Evolutionary conservation across 306 rosid genomes (phyloP).

Genomic region (Oemleria cerasiformis): DNA sequence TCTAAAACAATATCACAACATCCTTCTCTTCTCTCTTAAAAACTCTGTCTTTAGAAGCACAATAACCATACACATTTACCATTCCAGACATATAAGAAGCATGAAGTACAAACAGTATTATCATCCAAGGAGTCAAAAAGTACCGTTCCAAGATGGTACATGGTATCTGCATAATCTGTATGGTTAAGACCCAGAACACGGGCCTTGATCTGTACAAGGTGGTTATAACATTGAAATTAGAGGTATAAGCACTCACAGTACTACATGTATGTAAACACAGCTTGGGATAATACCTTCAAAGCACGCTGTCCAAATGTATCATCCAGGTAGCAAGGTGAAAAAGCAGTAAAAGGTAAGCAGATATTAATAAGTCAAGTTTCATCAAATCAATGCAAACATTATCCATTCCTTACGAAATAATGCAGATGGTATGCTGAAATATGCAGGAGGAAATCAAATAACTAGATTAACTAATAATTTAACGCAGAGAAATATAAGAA

Average conservation of each 20-base stretch:
- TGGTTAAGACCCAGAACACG: constrained; percentile 76
- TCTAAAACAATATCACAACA: background rate
- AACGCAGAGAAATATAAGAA: background rate
- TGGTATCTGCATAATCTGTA: constrained; percentile 74
- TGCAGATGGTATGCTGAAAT: background rate
- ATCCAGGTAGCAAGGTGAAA: constrained; percentile 22
- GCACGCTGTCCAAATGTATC: constrained; percentile 59
- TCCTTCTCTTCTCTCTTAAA: background rate
- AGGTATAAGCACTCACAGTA: constrained; percentile 2
- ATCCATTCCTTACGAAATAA: background rate
- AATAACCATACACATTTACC: background rate
- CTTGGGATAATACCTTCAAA: constrained; percentile 58
- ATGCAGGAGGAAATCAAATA: constrained; percentile 4
- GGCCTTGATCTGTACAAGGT: constrained; percentile 60
- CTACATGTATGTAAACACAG: constrained; percentile 18
- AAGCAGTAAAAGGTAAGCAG: constrained; percentile 22
- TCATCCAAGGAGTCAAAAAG: constrained; percentile 20
- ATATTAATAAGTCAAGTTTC: background rate
- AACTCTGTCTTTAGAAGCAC: background rate
- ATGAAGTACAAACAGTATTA: background rate
- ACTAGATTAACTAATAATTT: background rate
- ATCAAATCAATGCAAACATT: too few species aligned
- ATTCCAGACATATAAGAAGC: background rate
- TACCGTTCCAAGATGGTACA: constrained; percentile 93
- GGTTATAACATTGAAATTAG: constrained; percentile 16